Evolutionary conservation across 2,329 filamentous ascomycete species (phyloP).

Genomic region (Hyphodiscus sp.): DNA sequence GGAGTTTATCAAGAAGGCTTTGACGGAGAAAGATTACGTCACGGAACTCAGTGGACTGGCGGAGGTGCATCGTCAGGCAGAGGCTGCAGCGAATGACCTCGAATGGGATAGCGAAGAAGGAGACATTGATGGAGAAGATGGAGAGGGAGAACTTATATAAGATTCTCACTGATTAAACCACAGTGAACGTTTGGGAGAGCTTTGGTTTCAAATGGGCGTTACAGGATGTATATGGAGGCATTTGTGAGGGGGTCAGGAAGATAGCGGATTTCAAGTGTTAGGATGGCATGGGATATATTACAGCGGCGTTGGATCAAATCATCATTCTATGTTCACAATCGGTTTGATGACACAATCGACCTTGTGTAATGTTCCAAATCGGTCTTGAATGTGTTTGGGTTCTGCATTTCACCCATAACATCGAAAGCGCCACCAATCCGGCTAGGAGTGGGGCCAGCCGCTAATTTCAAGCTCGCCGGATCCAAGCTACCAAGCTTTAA

Average conservation of each 20-base stretch:
- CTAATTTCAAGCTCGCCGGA: not conserved
- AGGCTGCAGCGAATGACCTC: constrained; percentile 41
- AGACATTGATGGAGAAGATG: constrained; percentile 32
- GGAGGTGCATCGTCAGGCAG: constrained; percentile 59
- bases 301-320: not conserved
- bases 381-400: too few species aligned
- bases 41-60: constrained; percentile 68
- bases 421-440: not conserved
- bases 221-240: not conserved
- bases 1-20: constrained; percentile 68
- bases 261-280: not conserved
- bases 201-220: constrained; percentile 2
- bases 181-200: constrained; percentile 1
- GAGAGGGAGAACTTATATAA: constrained; percentile 28
- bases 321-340: not conserved
- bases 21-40: constrained; percentile 72
- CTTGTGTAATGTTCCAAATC: not conserved
- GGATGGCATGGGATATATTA: not conserved
- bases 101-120: constrained; percentile 52
- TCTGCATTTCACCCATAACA: not conserved
- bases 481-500: not conserved
- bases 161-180: not conserved
- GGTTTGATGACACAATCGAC: too few species aligned
- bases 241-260: not conserved
- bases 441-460: not conserved